Conservation (phyloP, 1,284 basidiomycete genomes). For the Trichosporon ovoides region DNA sequence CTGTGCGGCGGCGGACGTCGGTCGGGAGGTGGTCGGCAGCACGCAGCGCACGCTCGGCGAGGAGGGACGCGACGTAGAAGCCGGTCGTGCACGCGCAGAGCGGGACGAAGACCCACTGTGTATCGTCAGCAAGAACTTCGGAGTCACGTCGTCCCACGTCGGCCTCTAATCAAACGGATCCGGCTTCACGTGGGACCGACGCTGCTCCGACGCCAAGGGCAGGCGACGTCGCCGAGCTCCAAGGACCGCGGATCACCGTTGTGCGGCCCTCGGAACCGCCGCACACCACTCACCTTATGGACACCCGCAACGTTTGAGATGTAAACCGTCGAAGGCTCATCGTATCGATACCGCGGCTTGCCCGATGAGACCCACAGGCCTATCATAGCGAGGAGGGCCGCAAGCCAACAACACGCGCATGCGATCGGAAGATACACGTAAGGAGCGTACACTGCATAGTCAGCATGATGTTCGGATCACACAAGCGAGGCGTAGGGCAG, state of each 20-base stretch:
- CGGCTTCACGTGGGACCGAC: too few relatives aligned
- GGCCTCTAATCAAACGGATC: too few relatives aligned
- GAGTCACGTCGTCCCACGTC: too few relatives aligned
- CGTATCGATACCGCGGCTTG: constrained; percentile 43
- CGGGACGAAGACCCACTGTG: not conserved
- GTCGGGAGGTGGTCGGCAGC: constrained; percentile 52
- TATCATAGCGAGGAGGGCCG: constrained; percentile 43
- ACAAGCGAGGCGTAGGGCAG: too few relatives aligned
- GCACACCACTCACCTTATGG: constrained; percentile 29
- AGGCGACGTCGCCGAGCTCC: too few relatives aligned
- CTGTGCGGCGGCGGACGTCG: constrained; percentile 46
- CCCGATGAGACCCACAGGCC: constrained; percentile 46
- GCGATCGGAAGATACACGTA: constrained; percentile 45
- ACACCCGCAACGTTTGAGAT: constrained; percentile 52
- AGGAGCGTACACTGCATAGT: constrained; percentile 43
- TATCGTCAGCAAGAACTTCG: not conserved
- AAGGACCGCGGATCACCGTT: too few relatives aligned
- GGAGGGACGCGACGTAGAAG: constrained; percentile 47
- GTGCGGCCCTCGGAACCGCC: too few relatives aligned
- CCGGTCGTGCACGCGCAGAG: constrained; percentile 13
- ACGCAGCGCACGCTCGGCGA: constrained; percentile 52
- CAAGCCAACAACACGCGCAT: constrained; percentile 37
- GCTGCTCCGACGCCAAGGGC: too few relatives aligned
- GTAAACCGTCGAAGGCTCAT: constrained; percentile 49
- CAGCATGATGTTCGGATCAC: too few relatives aligned